phyloP scores from a whole-genome alignment of 2,329 filamentous ascomycete genomes.

The Phaeophleospora eucalypticola region DNA sequence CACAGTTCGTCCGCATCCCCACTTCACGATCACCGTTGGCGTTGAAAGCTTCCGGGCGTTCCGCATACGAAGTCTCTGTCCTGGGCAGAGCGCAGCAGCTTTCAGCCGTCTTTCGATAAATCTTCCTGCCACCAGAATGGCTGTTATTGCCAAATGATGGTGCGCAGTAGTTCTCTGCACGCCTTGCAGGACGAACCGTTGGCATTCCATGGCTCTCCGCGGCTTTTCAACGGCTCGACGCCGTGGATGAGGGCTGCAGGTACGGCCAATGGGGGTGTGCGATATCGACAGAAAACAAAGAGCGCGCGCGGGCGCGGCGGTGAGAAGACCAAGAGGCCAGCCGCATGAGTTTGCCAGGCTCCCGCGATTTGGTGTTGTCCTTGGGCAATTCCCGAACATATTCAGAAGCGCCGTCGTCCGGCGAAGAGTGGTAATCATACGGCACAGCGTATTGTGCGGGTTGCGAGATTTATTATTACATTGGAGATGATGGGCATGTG shows the following conservation, averaged over 20 bases:
- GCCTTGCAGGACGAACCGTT: neutral
- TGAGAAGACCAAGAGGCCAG: neutral
- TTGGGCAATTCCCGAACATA: neutral
- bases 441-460: no score
- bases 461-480: no score
- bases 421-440: neutral
- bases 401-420: neutral
- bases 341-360: neutral
- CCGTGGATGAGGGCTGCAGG: neutral
- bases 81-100: neutral
- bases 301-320: no score
- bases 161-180: no score
- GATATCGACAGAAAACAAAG: no score
- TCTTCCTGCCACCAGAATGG: conserved; percentile 17
- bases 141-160: no score
- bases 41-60: conserved; percentile 15
- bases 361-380: neutral
- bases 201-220: conserved; percentile 1
- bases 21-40: conserved; percentile 14
- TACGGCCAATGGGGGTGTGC: neutral
- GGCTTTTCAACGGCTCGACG: conserved; percentile 3
- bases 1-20: conserved; percentile 9
- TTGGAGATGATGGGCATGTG: neutral
- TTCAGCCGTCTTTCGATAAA: conserved; percentile 12
- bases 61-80: neutral